Evolutionary conservation across 495 filamentous ascomycete species (phyloP), one percentile per base, ranked within the genome.

Genomic region (Pyrenula massariospora): DNA sequence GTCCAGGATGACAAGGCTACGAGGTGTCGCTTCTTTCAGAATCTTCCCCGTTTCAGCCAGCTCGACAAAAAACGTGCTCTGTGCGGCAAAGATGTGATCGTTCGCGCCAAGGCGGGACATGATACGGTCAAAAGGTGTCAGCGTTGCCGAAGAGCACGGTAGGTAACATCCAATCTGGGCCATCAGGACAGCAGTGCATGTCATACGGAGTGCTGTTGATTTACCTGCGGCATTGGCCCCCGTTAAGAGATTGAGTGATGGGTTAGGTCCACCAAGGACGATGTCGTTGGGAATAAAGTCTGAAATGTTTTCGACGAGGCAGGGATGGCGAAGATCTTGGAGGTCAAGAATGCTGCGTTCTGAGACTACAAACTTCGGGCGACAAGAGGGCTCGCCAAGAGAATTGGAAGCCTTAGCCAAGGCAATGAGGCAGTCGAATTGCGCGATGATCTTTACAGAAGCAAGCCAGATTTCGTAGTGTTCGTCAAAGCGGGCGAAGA

Each of bases 261-360:
- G 68, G 0, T 63, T 56, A 48, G 80, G 73, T 31, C 94, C 94
- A 52, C 93, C 93, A 19, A 99, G 83, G 57, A 84, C 79, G 55
- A 99, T 82, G 65, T 96, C 87, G 63, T 99, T 99, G 12, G 93
- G 93, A 61, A 99, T 99, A 69, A 99, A 99, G 69, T 96, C 91
- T 50, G 83, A 81, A 8, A 95, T 88, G 2, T 82, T 89, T 25
- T 86, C 86, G 48, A 91, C 72, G 76, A 98, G 90, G 71, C 93
- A 97, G 1, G 93, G 93, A 66, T 99, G 93, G 2, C 94, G 85
- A 15, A 99, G 83, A 60, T 95, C 91, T 53, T 88, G 78, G 61
- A 97, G 96, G 59, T 95, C 87, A 22, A 99, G 71, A 3, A 95
- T 83, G 65, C 86, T 95, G 47, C 91, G 78, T 56, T 91, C 85